Base-by-base conservation (phyloP, 805 yeast genomes). In the Sungouiozyma intestinalis region DNA sequence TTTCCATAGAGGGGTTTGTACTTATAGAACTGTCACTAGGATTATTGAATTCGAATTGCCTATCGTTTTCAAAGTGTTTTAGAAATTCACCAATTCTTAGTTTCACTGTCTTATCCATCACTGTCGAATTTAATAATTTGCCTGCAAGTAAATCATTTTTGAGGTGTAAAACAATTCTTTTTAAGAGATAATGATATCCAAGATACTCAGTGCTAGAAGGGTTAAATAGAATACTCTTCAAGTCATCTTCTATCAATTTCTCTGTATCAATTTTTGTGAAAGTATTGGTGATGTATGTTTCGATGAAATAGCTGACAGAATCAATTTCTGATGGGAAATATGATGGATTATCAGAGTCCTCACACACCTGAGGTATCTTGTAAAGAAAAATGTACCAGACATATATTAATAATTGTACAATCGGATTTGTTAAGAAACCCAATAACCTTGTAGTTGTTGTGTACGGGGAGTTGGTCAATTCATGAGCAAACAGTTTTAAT, bases 391-490 rank as follows among this genome's bases (percentile, higher is more conserved):
- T 43, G 38, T 47, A 48, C 53, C 58, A 53, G 19, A 46, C 48
- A 33, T 50, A 53, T 9, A 55, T 20, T 33, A 55, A 27, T 15
- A 54, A 34, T 38, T 54, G 57, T 13, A 55, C 41, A 15, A 50
- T 50, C 14, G 56, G 55, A 33, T 52, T 52, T 16, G 41, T 38
- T 29, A 53, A 31, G 8, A 49, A 40, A 2, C 46, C 47, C 16
- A 49, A 37, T 6, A 48, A 38, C 20, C 47, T 45, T 8, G 33
- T 33, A 11, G 42, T 39, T 16, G 44, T 33, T 11, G 40, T 41
- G 3, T 24, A 14, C 8, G 35, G 37, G 8, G 44, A n/a, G n/a
- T 41, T 38, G 17, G 37, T 40, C 17, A 46, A 38, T 18, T 47
- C 49, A 11, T 17, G 32, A 4, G 45, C 41, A 27, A 47, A 43